Base-by-base conservation (phyloP, 2,329 filamentous ascomycete species). In the Microascus cirrosus region DNA sequence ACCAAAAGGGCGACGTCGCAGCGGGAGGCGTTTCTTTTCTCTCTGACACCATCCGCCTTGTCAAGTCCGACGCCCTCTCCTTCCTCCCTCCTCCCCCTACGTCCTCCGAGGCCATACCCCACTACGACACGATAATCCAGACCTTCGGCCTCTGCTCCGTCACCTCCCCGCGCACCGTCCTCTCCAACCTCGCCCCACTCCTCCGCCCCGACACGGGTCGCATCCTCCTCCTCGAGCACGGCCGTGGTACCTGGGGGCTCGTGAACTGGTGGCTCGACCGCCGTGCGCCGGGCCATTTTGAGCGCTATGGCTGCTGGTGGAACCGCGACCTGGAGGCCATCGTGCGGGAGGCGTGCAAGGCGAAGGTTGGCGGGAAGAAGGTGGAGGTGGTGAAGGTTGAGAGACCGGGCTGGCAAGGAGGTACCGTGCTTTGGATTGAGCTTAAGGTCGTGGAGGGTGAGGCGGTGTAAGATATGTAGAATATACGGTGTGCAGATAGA, bases 91-190 rank as follows among this genome's bases (percentile, higher is more conserved):
- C n/a, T 24, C 63, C 56, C 32, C 72, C 65, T 22, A 32, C 73
- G 65, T 52, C 72, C 60, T 65, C 70, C 70, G 52, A 66, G 61
- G 61, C 5, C n/a, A 35, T 53, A 3, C 42, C 35, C 56, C 75
- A 75, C 61, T 86, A 85, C 70, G 83, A 86, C 69, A 85, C 82
- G 1, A 71, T 86, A 42, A 66, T 86, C 34, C 82, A 86, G 65
- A 84, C 82, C 0, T 86, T 86, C 69, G 83, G 82, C 4, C 74
- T 86, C 28, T 86, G 83, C 69, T 83, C 79, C 63, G 82, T 85
- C 2, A 72, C 73, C 4, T 77, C 84, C 64, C 83, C 83, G 1
- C 73, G 77, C 11, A 67, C 66, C 32, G 72, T 86, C 22, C 67
- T 86, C 22, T 67, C 70, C 56, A 79, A 80, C 66, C 73, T 86